phyloP scores from a whole-genome alignment of 768 basidiomycete genomes.

The Fomitopsis pulvina region DNA sequence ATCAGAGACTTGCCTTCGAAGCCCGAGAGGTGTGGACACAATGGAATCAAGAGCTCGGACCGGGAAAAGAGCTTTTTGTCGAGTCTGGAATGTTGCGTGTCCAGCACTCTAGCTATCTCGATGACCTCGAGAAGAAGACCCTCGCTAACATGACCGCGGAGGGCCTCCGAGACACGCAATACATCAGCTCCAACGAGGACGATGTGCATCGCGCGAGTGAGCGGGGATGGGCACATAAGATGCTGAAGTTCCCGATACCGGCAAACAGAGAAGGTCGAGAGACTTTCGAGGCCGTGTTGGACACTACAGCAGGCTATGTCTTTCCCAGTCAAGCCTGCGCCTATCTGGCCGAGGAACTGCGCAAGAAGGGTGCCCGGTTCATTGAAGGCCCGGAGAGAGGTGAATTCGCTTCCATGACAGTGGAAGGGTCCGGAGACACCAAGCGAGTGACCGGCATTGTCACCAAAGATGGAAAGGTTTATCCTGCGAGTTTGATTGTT shows the following conservation, averaged over 20 bases:
- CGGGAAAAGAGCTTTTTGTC: conserved; percentile 4
- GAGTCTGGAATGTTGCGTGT: conserved; percentile 5
- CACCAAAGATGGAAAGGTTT: conserved; percentile 2
- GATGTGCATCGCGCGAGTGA: not conserved
- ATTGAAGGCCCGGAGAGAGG: conserved; percentile 4
- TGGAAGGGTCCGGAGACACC: conserved; percentile 1
- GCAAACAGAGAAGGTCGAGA: not conserved
- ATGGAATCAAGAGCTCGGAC: conserved; percentile 1
- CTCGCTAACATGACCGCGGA: conserved; percentile 2
- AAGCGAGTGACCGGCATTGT: conserved; percentile 1
- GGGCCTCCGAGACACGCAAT: conserved; percentile 2
- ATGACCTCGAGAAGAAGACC: conserved; percentile 1
- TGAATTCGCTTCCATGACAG: not conserved
- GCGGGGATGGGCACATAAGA: conserved; percentile 2
- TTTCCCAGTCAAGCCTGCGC: conserved; percentile 3
- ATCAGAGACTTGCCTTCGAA: conserved; percentile 5
- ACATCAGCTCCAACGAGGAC: conserved; percentile 1
- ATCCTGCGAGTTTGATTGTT: not conserved
- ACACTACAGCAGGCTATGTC: conserved; percentile 3
- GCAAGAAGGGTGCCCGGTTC: not conserved
- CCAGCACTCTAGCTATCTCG: conserved; percentile 4
- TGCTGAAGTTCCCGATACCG: conserved; percentile 3
- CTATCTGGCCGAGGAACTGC: conserved; percentile 1
- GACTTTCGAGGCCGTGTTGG: conserved; percentile 2
- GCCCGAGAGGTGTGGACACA: conserved; percentile 3